Conservation (phyloP, 306 rosid genomes). For the Dryas alaskensis region DNA sequence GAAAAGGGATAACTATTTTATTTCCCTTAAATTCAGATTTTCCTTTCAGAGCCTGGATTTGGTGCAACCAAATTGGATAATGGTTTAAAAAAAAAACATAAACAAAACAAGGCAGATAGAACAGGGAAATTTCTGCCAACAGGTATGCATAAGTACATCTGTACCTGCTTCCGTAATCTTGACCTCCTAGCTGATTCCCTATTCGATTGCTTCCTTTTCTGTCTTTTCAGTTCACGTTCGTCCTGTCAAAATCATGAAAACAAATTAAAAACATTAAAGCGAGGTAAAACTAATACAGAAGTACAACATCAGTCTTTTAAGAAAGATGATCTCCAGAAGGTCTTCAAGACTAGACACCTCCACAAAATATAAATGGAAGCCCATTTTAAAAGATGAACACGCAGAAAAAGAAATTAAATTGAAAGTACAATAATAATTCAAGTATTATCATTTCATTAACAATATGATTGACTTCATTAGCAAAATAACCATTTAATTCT, state of each 20-base stretch:
- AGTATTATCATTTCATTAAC: background rate
- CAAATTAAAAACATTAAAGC: constrained; percentile 1
- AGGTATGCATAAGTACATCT: background rate
- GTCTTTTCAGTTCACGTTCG: constrained; percentile 92
- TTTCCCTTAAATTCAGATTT: background rate
- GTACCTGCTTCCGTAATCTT: constrained; percentile 95
- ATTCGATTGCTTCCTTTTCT: constrained; percentile 96
- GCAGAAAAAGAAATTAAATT: background rate
- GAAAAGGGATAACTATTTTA: background rate
- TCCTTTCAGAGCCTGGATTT: background rate
- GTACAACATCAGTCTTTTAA: background rate
- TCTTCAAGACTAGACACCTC: background rate
- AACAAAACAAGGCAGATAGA: background rate
- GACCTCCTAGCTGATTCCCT: constrained; percentile 99
- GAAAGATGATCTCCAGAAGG: background rate
- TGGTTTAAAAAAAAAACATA: too few relatives aligned
- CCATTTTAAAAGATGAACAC: background rate
- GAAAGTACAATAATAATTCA: background rate
- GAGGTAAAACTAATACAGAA: background rate
- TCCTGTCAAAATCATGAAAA: constrained; percentile 53
- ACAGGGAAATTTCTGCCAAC: background rate
- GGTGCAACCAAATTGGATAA: background rate
- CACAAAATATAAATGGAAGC: background rate
- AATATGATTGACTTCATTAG: background rate
- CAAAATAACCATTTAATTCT: background rate